These are phyloP conservation scores for Nicotiana benthamiana DNA, from an alignment of 257 asterid genomes.

Conservation along the genomic window DNA sequence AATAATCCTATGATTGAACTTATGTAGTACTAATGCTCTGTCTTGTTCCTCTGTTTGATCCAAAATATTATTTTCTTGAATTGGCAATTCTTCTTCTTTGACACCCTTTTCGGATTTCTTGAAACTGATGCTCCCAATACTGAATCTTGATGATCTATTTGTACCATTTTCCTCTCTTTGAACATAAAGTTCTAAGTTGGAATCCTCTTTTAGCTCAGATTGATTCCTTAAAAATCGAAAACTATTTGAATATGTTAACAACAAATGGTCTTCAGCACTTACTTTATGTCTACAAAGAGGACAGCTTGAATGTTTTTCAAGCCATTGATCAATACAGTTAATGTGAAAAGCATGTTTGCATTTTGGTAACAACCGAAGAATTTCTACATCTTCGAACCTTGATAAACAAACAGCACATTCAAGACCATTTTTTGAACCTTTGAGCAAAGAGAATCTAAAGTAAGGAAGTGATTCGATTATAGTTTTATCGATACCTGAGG, in stretches of 20 bases:
- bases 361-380: constrained; percentile 29
- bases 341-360: constrained; percentile 33
- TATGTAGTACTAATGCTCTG: constrained; percentile 14
- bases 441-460: constrained; percentile 4
- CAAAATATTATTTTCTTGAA: neutral
- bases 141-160: constrained; percentile 29
- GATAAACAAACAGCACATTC: constrained; percentile 30
- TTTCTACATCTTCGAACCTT: constrained; percentile 26
- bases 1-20: constrained; percentile 39
- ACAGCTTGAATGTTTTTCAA: constrained; percentile 34
- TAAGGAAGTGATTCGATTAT: constrained; percentile 28
- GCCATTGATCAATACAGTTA: constrained; percentile 31
- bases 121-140: constrained; percentile 20
- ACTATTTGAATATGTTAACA: constrained; percentile 20
- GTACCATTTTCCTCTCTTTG: constrained; percentile 32
- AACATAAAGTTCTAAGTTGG: constrained; percentile 34
- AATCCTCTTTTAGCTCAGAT: constrained; percentile 16
- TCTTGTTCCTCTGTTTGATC: constrained; percentile 7
- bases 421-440: constrained; percentile 26
- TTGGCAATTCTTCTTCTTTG: constrained; percentile 26
- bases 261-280: constrained; percentile 15
- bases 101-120: neutral
- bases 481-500: constrained; percentile 27
- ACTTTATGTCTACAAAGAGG: constrained; percentile 32
- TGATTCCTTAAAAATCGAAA: constrained; percentile 22